Evolutionary conservation across 129 eudicot species (phyloP), one percentile per base, ranked within the genome.

Genomic region (Tagetes erecta): DNA sequence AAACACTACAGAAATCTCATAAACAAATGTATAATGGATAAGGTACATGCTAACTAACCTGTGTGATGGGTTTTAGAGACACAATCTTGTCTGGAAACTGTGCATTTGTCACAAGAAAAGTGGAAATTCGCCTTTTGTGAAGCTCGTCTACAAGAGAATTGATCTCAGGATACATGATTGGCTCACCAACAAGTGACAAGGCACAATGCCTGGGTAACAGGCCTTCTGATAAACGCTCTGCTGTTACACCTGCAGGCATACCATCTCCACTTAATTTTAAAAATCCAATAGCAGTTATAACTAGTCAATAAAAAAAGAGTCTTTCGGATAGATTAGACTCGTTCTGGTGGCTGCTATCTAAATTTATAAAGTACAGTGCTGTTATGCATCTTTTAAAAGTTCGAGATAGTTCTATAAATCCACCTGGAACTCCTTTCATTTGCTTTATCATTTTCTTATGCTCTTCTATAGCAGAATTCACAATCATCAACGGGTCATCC

Each of bases 381-480:
- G 13, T 60, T 63, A 47, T 64, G 63, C 52, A 75, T 10, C 14
- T 52, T 39, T 10, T 49, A 64, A 41, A 53, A 6, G 51, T 51
- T 11, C 12, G 13, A 51, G 49, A 37, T 7, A 68, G 6, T 64
- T 64, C 10, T 8, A n/a, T 2, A 67, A 14, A 64, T 38, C 45
- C 72, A 95, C 99, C 99, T 78, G 99, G 99, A 86, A 95, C 99
- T 76, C 99, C 99, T 88, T 91, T 95, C 99, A 95, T 95, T 84
- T 95, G 99, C 80, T 71, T 83, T 40, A 95, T 95, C 99, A 95
- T 95, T 80, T 95, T 95, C 30, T 85, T 87, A 81, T 95, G 99
- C 67, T 91, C 85, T 40, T 95, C 92, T 36, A 95, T 84, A 42
- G 97, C 96, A 72, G 95, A 74, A 52, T 87, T 87, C 35, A 95